A percentile compares a stretch with the other conserved stretches of the same genome.
phyloP scores from a whole-genome alignment of 345 rosid genomes.

The Gossypium thurberi region DNA sequence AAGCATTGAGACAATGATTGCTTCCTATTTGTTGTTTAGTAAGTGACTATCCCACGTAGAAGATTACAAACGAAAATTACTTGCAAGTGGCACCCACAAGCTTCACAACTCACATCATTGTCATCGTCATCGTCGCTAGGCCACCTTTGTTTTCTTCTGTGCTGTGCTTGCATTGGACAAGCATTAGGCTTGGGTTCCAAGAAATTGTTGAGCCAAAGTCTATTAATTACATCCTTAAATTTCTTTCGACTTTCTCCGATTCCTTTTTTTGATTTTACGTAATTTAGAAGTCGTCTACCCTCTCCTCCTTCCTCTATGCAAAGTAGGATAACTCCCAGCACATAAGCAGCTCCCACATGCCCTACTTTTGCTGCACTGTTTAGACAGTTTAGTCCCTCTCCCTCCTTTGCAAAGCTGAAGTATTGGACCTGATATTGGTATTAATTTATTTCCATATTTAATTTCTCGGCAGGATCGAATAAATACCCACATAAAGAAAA shows the following conservation, averaged over 20 bases:
- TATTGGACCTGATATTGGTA: slow-evolving; percentile 1
- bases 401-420: not conserved
- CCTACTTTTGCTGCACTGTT: slow-evolving; percentile 3
- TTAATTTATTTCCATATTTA: not conserved
- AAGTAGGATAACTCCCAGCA: slow-evolving; percentile 4
- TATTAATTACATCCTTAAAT: not conserved
- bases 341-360: slow-evolving; percentile 15
- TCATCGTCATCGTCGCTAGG: not conserved
- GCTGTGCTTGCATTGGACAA: not conserved
- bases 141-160: slow-evolving; percentile 9
- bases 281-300: not conserved
- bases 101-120: not conserved
- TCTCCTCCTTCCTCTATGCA: not conserved
- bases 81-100: slow-evolving; percentile 7
- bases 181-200: not conserved
- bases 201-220: slow-evolving; percentile 2
- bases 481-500: not conserved
- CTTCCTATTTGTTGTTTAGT: not conserved
- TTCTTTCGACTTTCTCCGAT: slow-evolving; percentile 5
- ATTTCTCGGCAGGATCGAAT: not conserved
- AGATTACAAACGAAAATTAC: slow-evolving; percentile 7
- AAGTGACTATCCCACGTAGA: not conserved
- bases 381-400: slow-evolving; percentile 2
- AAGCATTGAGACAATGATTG: too few species aligned
- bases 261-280: not conserved